Base-by-base conservation (phyloP, 164 flowering plant species). In the Vitis labrusca region DNA sequence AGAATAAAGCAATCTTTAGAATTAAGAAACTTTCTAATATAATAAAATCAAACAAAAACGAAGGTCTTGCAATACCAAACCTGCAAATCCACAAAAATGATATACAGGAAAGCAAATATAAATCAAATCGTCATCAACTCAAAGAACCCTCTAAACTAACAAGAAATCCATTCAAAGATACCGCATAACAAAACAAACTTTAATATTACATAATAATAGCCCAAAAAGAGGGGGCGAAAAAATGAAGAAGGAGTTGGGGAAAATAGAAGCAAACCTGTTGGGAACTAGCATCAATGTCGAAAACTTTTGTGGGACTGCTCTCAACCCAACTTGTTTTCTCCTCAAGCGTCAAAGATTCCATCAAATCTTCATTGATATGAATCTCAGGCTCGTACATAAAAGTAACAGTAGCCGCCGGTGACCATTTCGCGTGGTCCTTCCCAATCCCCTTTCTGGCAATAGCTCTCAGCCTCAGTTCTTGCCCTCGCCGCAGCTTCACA, bases 391-490 rank as follows among this genome's bases (percentile, higher is more conserved):
- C 97, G 78, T 89, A 90, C 98, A 95, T 91, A 74, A 93, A 95
- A 23, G 98, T 91, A 15, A 96, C 99, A 55, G 99, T 96, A 5
- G 99, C 97, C 53, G 95, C 97, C 76, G 99, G 98, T 16, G 98
- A 91, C 99, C 98, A 93, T 74, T 95, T 95, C 1, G 98, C 98
- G 78, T 95, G 97, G 74, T 95, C 98, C 75, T 95, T 95, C 2
- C 97, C 97, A 71, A 93, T 93, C 13, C 99, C 98, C 74, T 96
- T 95, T 65, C 99, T 85, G 13, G 99, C 99, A 53, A 95, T 95
- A 8, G 99, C 99, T 73, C 98, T 84, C 29, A 95, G 80, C 74
- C 83, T 87, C 79, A 93, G 76, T 68, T 96, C 99, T 78, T 93
- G 99, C 51, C 99, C 97, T 15, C 91, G 89, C 0, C 99, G 88